A percentile compares a stretch with the other conserved stretches of the same genome.
Evolutionary conservation across 1,284 basidiomycete genomes (phyloP).

Genomic region (Puccinia triticina): DNA sequence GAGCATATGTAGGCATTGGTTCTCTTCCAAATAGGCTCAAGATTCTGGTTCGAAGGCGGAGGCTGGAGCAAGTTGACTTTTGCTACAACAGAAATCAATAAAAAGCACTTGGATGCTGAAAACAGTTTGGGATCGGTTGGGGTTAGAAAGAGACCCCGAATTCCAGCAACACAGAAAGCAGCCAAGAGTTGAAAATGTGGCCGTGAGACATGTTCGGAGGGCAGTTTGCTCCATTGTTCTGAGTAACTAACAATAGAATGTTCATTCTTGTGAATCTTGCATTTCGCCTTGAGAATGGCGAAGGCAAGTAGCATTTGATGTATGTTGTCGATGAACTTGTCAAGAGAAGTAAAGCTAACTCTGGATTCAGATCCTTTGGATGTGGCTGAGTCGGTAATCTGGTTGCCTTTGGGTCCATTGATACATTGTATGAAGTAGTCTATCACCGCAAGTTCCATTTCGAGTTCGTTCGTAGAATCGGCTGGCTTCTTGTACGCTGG

Average conservation of each 20-base stretch:
- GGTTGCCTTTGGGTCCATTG: background rate
- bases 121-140: too few species aligned
- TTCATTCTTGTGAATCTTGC: too few species aligned
- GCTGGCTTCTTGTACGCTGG: background rate
- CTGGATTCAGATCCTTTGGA: background rate
- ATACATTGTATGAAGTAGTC: background rate
- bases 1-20: slow-evolving; percentile 26
- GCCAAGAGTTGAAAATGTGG: background rate
- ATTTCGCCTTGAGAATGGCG: slow-evolving; percentile 8
- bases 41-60: background rate
- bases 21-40: slow-evolving; percentile 19
- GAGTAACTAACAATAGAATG: background rate
- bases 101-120: slow-evolving; percentile 2
- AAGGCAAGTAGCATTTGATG: slow-evolving; percentile 23
- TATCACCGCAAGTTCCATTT: background rate
- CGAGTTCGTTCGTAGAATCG: background rate
- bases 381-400: background rate
- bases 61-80: slow-evolving; percentile 14
- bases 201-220: background rate
- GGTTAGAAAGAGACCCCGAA: background rate
- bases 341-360: background rate
- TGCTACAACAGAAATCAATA: background rate
- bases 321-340: background rate
- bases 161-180: slow-evolving; percentile 3
- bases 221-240: background rate